These are phyloP conservation scores for Paraurostyla sp. DNA, from an alignment of 73 alveolate genomes.

Conservation along the genomic window DNA sequence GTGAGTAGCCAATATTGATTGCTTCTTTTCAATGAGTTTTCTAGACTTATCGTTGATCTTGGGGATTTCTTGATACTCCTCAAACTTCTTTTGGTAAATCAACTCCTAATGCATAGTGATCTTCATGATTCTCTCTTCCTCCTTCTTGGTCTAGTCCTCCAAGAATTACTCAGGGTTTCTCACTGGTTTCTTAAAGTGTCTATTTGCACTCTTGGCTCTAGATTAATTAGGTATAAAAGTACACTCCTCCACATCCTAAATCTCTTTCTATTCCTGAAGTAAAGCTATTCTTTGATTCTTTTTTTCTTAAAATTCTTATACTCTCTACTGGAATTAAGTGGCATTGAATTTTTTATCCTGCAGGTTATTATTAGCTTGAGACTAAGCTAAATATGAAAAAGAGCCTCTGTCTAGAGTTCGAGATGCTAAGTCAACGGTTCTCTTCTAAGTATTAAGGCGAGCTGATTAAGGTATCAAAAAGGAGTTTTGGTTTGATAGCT, in stretches of 20 bases:
- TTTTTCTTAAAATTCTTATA: constrained; percentile 34
- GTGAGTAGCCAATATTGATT: background rate
- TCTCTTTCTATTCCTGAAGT: background rate
- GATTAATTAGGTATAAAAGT: constrained; percentile 33
- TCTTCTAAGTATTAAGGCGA: background rate
- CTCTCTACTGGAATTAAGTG: constrained; percentile 1
- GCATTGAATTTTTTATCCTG: background rate
- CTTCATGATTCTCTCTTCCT: constrained; percentile 41
- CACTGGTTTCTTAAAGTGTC: background rate
- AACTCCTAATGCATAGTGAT: background rate
- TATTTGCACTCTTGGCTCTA: constrained; percentile 34
- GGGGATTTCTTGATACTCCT: constrained; percentile 15
- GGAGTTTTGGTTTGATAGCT: background rate
- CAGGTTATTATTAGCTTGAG: background rate
- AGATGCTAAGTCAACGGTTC: background rate
- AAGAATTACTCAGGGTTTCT: constrained; percentile 31
- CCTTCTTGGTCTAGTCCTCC: constrained; percentile 32
- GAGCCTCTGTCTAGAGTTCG: background rate
- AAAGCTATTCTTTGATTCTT: constrained; percentile 33
- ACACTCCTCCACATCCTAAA: constrained; percentile 19
- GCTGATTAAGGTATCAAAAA: constrained; percentile 14
- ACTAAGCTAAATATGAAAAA: background rate
- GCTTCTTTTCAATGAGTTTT: constrained; percentile 13
- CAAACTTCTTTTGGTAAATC: background rate
- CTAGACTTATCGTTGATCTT: constrained; percentile 23